Conservation (phyloP, 306 rosid species). For the Medicago lupulina region DNA sequence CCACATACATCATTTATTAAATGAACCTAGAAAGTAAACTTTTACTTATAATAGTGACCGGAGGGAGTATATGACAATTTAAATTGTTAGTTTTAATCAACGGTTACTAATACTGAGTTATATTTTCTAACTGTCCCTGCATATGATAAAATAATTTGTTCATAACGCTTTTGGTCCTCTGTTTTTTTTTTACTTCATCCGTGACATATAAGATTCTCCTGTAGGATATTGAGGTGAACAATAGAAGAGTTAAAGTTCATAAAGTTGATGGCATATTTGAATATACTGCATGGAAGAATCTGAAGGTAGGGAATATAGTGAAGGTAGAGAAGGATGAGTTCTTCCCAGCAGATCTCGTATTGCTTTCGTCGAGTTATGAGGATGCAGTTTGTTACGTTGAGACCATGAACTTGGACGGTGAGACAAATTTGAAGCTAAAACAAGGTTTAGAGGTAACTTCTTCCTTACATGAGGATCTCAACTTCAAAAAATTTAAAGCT, state of each 20-base stretch:
- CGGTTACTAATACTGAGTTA: not conserved
- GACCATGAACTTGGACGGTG: constrained; percentile 98
- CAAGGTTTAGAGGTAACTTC: constrained; percentile 88
- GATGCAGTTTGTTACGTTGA: constrained; percentile 95
- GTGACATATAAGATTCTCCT: constrained; percentile 15
- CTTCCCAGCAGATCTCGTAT: constrained; percentile 90
- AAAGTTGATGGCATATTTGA: constrained; percentile 53
- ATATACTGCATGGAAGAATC: constrained; percentile 77
- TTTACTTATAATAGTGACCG: too few relatives aligned
- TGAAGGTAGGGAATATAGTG: constrained; percentile 87
- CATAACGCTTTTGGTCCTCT: not conserved
- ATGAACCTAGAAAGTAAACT: too few relatives aligned
- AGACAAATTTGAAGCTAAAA: constrained; percentile 89
- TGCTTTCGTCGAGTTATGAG: constrained; percentile 89
- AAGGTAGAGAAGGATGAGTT: constrained; percentile 83
- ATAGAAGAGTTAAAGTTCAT: constrained; percentile 75
- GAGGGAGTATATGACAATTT: not conserved
- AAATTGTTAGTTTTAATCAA: constrained; percentile 27
- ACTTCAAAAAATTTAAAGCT: constrained; percentile 64
- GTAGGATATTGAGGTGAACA: constrained; percentile 87
- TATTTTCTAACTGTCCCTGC: constrained; percentile 1
- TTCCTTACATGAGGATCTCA: constrained; percentile 55
- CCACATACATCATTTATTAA: too few relatives aligned
- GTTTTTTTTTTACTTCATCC: not conserved
- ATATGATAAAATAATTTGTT: constrained; percentile 15